phyloP scores from a whole-genome alignment of 176 grass and related monocot genomes.

The Juncus inflexus region DNA sequence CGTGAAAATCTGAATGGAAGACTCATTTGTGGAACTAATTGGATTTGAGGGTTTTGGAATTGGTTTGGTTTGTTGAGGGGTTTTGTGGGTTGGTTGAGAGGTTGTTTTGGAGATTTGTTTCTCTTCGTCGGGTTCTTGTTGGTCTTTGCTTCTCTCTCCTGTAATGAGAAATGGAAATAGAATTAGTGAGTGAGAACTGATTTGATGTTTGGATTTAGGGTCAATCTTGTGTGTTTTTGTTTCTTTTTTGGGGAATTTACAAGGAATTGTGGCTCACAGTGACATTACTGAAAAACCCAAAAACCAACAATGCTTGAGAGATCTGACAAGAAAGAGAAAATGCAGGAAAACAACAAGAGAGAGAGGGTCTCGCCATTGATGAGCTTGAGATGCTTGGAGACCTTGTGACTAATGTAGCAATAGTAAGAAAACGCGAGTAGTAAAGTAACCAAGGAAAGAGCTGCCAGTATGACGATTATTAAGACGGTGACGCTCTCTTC shows the following conservation, averaged over 20 bases:
- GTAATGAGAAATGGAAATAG: not conserved
- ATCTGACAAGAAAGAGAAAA: not conserved
- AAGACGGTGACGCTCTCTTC: constrained; percentile 69
- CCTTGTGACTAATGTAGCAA: constrained; percentile 98
- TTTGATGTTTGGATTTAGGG: too few relatives aligned
- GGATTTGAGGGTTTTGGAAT: constrained; percentile 13
- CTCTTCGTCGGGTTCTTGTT: constrained; percentile 33
- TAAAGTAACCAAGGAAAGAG: constrained; percentile 70
- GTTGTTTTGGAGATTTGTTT: constrained; percentile 41
- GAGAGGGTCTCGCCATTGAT: constrained; percentile 33
- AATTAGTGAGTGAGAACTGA: not conserved
- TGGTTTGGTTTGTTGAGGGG: constrained; percentile 9
- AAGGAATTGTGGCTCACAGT: too few relatives aligned
- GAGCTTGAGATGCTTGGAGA: constrained; percentile 65
- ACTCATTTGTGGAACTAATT: constrained; percentile 30
- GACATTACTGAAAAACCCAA: too few relatives aligned
- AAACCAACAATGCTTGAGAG: too few relatives aligned
- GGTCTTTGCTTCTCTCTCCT: constrained; percentile 2
- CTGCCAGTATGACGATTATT: constrained; percentile 82
- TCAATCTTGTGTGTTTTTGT: too few relatives aligned
- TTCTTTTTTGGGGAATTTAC: too few relatives aligned
- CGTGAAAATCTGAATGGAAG: constrained; percentile 70
- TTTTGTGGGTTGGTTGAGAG: constrained; percentile 38
- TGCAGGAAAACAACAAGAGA: not conserved
- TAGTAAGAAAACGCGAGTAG: constrained; percentile 89